Evolutionary conservation across 345 rosid species (phyloP).

Genomic region (Pistacia vera): DNA sequence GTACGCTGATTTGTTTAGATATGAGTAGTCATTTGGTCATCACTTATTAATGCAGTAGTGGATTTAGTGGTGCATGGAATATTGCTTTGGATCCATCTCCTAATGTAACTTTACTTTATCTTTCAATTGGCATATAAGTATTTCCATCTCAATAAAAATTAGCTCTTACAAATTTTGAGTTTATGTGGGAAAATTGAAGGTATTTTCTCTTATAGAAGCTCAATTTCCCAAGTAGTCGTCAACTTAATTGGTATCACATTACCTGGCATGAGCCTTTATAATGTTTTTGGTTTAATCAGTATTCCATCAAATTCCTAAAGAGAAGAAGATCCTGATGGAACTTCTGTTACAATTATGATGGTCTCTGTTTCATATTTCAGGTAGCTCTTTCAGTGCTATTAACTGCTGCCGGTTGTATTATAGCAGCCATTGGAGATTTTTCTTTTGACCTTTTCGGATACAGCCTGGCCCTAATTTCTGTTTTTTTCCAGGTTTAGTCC

Average conservation of each 20-base stretch:
- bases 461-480: constrained; percentile 90
- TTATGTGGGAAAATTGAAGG: background rate
- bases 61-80: background rate
- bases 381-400: constrained; percentile 81
- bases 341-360: background rate
- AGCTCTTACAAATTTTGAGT: background rate
- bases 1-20: background rate
- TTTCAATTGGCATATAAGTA: background rate
- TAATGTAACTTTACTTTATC: background rate
- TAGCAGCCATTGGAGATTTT: constrained; percentile 96
- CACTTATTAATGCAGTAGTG: background rate
- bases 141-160: background rate
- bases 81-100: background rate
- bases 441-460: constrained; percentile 88
- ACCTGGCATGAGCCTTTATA: background rate
- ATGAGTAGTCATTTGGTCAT: background rate
- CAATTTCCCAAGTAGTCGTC: background rate
- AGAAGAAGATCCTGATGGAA: background rate
- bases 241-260: background rate
- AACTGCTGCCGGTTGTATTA: constrained; percentile 83
- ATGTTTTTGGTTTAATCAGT: background rate
- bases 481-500: constrained; percentile 75
- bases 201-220: background rate
- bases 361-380: constrained; percentile 45
- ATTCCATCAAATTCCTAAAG: background rate